Conservation (phyloP, 148 eudicot genomes). For the Fagopyrum tataricum region DNA sequence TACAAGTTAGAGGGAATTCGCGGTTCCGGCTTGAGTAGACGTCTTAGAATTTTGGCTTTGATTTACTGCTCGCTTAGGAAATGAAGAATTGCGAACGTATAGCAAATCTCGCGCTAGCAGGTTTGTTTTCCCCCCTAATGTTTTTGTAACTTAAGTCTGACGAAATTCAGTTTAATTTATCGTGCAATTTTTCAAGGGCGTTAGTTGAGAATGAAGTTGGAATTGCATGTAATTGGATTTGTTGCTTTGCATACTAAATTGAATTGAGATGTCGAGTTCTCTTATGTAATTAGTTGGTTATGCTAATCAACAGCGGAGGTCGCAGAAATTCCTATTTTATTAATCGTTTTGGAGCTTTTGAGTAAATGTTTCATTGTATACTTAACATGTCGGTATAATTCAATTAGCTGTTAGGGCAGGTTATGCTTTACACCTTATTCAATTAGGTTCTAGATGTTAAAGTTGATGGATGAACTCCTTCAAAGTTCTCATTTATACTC, state of each 20-base stretch:
- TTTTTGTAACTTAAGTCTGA: too few species aligned
- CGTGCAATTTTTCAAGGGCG: too few species aligned
- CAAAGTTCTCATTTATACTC: not conserved
- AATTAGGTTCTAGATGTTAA: not conserved
- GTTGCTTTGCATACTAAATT: not conserved
- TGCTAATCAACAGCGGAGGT: not conserved
- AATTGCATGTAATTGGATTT: not conserved
- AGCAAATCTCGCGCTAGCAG: conserved; percentile 82
- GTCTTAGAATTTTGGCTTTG: not conserved
- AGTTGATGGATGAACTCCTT: conserved; percentile 2
- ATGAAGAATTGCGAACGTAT: conserved; percentile 77
- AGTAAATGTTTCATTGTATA: not conserved
- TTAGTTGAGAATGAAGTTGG: not conserved
- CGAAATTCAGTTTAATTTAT: too few species aligned
- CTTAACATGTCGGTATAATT: not conserved
- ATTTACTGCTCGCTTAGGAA: not conserved
- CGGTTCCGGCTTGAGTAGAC: not conserved
- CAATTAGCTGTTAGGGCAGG: not conserved
- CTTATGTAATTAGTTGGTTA: not conserved
- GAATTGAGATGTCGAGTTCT: not conserved
- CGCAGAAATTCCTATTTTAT: not conserved
- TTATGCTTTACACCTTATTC: too few species aligned
- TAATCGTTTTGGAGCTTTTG: not conserved
- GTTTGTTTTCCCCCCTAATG: conserved; percentile 23
- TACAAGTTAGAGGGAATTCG: conserved; percentile 8